These are phyloP conservation scores for Citrus trifoliata DNA, from an alignment of 345 rosid species.

Conservation along the genomic window DNA sequence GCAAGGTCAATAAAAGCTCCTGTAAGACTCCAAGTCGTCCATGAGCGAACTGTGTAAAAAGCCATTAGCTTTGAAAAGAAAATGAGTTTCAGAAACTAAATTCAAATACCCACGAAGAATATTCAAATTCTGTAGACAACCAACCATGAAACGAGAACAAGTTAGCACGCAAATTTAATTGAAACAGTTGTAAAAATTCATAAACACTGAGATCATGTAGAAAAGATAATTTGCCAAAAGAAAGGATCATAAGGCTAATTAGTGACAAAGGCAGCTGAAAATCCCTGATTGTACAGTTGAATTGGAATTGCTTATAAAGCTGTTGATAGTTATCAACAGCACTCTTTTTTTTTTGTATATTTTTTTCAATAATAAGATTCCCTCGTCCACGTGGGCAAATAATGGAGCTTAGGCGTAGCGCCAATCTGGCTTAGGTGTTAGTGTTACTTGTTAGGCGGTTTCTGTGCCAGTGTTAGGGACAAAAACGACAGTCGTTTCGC, in stretches of 20 bases:
- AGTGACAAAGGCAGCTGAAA: background rate
- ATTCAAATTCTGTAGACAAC: background rate
- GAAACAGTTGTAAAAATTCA: background rate
- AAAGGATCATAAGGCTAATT: background rate
- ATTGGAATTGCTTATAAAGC: background rate
- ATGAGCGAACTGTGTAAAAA: constrained; percentile 26
- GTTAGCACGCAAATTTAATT: background rate
- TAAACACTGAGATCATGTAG: background rate
- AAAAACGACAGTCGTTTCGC: background rate
- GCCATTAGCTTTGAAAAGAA: constrained; percentile 18
- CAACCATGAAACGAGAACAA: constrained; percentile 9
- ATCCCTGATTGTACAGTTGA: constrained; percentile 17
- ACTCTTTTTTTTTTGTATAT: too few relatives aligned
- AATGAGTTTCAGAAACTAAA: background rate
- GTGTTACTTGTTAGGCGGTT: too few relatives aligned
- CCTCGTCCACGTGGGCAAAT: background rate
- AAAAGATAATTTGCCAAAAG: background rate
- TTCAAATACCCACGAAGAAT: background rate
- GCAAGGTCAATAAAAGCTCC: constrained; percentile 63
- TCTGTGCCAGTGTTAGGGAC: background rate
- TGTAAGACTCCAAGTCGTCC: constrained; percentile 51
- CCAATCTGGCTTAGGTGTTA: background rate
- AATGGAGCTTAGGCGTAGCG: background rate
- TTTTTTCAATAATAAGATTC: too few relatives aligned
- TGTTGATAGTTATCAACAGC: background rate